A percentile compares a stretch with the other conserved stretches of the same genome.
phyloP scores from a whole-genome alignment of 1,139 yeast genomes.

The Trichomonascaceae sp. region DNA sequence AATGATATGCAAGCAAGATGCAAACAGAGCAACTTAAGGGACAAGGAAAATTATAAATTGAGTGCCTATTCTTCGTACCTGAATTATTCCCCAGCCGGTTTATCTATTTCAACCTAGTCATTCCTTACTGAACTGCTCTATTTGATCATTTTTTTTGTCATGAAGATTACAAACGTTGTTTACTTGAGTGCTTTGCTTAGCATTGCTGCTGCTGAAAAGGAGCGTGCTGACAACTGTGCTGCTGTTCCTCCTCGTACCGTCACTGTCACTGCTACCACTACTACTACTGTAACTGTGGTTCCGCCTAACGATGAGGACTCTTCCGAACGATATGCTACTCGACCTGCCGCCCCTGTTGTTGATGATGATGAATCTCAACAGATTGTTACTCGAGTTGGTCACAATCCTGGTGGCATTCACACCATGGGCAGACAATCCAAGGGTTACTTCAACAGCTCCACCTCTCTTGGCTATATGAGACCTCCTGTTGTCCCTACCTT shows the following conservation, averaged over 20 bases:
- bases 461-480: background rate
- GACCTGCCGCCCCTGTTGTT: background rate
- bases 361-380: background rate
- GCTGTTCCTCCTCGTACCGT: background rate
- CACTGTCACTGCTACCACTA: background rate
- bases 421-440: background rate
- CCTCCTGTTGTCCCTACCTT: background rate
- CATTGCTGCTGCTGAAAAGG: constrained; percentile 22
- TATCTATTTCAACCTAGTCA: background rate
- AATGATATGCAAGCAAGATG: background rate
- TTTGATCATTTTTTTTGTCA: background rate
- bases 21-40: background rate
- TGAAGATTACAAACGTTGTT: background rate
- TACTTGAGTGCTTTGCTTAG: constrained; percentile 15
- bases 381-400: background rate
- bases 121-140: background rate
- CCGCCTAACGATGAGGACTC: background rate
- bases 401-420: background rate
- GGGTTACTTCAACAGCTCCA: background rate
- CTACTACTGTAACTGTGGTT: background rate
- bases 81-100: background rate
- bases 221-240: background rate
- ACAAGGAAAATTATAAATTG: background rate
- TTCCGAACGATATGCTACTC: background rate
- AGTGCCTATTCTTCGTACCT: background rate